Evolutionary conservation across 2,329 filamentous ascomycete species (phyloP).

Genomic region (Aspergillus ochraceus): DNA sequence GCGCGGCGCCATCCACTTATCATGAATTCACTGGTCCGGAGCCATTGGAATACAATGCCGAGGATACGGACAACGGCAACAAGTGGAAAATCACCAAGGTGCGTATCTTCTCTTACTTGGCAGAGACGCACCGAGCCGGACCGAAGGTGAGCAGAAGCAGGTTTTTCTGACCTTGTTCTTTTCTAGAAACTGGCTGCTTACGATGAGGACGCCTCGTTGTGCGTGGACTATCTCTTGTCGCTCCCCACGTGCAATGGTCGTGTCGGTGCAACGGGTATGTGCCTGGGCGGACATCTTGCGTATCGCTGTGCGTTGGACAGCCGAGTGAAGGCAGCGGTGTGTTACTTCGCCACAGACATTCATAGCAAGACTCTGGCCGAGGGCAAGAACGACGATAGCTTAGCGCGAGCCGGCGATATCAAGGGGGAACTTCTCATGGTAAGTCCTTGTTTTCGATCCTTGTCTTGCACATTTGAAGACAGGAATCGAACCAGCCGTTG

Average conservation of each 20-base stretch:
- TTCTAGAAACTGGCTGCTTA: constrained; percentile 76
- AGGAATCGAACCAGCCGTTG: background rate
- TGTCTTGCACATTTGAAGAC: no score
- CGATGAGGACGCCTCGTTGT: constrained; percentile 71
- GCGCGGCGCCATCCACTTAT: constrained; percentile 85
- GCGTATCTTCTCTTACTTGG: background rate
- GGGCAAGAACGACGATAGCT: constrained; percentile 62
- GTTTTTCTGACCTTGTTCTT: background rate
- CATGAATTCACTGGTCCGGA: constrained; percentile 90
- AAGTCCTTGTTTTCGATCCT: constrained; percentile 12
- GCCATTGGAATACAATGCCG: constrained; percentile 78
- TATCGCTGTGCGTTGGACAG: constrained; percentile 72
- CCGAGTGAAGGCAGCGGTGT: constrained; percentile 73
- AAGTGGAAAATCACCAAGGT: constrained; percentile 81
- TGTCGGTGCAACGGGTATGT: constrained; percentile 84
- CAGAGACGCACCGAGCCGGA: background rate
- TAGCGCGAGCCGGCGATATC: constrained; percentile 64
- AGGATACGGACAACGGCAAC: constrained; percentile 86
- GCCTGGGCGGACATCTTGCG: constrained; percentile 85
- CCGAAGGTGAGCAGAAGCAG: background rate
- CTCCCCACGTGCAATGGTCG: constrained; percentile 78
- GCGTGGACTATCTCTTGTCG: constrained; percentile 68
- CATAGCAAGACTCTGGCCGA: constrained; percentile 76
- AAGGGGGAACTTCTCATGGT: constrained; percentile 77
- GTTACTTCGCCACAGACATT: constrained; percentile 92